These are phyloP conservation scores for Eucalyptus decipiens DNA, from an alignment of 345 rosid species.

Conservation along the genomic window DNA sequence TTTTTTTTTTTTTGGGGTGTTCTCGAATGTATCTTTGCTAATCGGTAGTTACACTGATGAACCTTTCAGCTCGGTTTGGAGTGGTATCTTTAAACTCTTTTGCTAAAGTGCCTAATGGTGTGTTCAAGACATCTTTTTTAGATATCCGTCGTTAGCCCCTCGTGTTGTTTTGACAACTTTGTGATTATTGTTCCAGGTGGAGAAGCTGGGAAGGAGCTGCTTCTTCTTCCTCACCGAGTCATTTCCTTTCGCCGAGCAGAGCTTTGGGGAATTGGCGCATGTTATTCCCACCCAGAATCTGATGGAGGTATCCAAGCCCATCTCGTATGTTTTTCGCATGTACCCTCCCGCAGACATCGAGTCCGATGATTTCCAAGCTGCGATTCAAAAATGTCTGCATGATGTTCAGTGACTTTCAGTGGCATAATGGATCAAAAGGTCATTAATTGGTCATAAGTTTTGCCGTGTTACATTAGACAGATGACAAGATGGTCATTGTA, in stretches of 20 bases:
- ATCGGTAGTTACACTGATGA: background rate
- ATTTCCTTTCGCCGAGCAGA: constrained; percentile 52
- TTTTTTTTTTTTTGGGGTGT: background rate
- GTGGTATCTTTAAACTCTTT: background rate
- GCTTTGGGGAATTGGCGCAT: constrained; percentile 48
- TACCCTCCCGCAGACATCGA: constrained; percentile 46
- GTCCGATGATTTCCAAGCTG: constrained; percentile 33
- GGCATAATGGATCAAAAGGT: background rate
- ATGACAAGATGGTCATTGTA: background rate
- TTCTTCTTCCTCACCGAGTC: constrained; percentile 76
- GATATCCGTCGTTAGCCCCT: background rate
- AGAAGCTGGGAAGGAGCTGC: constrained; percentile 60
- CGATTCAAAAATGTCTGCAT: constrained; percentile 16
- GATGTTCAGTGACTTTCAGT: background rate
- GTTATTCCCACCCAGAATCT: constrained; percentile 18
- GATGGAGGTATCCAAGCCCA: constrained; percentile 42
- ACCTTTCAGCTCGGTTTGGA: background rate
- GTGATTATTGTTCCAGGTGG: constrained; percentile 33
- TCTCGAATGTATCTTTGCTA: background rate
- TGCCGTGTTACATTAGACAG: background rate
- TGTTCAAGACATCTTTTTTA: background rate
- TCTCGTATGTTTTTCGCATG: constrained; percentile 61
- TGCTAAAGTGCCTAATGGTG: background rate
- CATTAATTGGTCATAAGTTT: background rate
- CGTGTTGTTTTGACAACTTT: background rate